A percentile compares a stretch with the other conserved stretches of the same genome.
Conservation (phyloP, 1,284 basidiomycete genomes). For the Ceratobasidium papillatum region DNA sequence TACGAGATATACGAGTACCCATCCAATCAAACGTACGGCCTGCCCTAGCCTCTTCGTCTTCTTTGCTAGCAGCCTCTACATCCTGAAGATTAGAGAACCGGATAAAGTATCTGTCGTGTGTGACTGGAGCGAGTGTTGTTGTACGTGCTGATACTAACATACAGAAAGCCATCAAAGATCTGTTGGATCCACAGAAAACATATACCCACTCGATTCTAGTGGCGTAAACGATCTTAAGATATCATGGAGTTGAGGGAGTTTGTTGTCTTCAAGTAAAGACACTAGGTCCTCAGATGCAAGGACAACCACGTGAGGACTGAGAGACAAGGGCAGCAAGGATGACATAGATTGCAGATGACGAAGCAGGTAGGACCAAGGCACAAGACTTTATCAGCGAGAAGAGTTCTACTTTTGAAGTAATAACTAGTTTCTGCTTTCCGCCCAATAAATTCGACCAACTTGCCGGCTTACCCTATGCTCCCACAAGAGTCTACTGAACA, state of each 20-base stretch:
- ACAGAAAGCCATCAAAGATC: constrained; percentile 33
- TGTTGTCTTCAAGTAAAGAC: constrained; percentile 63
- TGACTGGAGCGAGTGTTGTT: constrained; percentile 70
- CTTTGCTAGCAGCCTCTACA: constrained; percentile 71
- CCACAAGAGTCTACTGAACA: neutral
- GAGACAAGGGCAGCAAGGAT: constrained; percentile 64
- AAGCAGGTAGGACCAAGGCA: neutral
- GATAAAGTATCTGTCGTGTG: constrained; percentile 73
- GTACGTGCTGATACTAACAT: constrained; percentile 77
- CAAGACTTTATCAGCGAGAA: neutral
- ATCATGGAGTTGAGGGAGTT: constrained; percentile 70
- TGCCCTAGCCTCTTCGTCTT: constrained; percentile 79
- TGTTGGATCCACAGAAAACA: neutral
- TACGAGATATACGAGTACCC: constrained; percentile 67
- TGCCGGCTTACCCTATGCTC: neutral
- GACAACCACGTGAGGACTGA: constrained; percentile 80
- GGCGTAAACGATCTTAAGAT: constrained; percentile 84
- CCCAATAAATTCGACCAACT: neutral
- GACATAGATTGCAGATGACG: constrained; percentile 35
- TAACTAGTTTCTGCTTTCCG: neutral
- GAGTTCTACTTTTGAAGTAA: neutral
- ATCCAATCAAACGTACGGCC: constrained; percentile 83
- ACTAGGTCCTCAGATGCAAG: constrained; percentile 72
- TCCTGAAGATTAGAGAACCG: constrained; percentile 77
- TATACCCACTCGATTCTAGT: constrained; percentile 68